Evolutionary conservation across 352 stramenopile species (phyloP).

Genomic region (Pythium brassicae): DNA sequence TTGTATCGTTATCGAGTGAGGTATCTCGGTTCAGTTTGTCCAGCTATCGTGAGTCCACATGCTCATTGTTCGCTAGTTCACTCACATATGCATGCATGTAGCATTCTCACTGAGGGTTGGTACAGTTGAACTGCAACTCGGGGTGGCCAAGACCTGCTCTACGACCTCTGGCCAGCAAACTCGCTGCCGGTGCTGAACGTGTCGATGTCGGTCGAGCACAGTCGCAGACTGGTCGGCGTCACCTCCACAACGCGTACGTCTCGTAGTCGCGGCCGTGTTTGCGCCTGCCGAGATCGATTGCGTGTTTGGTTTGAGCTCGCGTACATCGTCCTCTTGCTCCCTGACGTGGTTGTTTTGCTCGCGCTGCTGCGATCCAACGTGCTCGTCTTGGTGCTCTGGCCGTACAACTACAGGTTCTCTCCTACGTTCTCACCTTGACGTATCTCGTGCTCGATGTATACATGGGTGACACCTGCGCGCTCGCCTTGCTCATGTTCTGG

Average conservation of each 20-base stretch:
- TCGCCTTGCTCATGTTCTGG: background rate
- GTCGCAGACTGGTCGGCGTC: background rate
- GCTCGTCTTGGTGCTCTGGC: background rate
- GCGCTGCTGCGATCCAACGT: conserved; percentile 3
- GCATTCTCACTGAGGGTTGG: too few relatives aligned
- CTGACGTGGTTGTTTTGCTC: background rate
- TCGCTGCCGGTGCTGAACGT: conserved; percentile 1
- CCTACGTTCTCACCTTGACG: background rate
- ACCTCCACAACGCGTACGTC: background rate
- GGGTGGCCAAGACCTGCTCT: too few relatives aligned
- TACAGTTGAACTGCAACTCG: too few relatives aligned
- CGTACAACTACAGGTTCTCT: conserved; percentile 10
- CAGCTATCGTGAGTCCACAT: too few relatives aligned
- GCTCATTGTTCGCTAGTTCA: too few relatives aligned
- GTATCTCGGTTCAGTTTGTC: too few relatives aligned
- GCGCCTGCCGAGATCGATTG: background rate
- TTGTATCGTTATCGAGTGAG: too few relatives aligned
- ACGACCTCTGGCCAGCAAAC: background rate
- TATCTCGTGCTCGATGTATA: background rate
- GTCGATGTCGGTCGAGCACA: conserved; percentile 6
- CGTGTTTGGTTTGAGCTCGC: background rate
- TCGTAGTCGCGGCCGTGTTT: background rate
- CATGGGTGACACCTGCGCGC: background rate
- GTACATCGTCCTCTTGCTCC: background rate
- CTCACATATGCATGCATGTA: too few relatives aligned